Percentiles rank a stretch among this genome's conserved stretches.
These are phyloP conservation scores for Dactylellina leptospora DNA, from an alignment of 2,329 filamentous ascomycete species.

Conservation along the genomic window DNA sequence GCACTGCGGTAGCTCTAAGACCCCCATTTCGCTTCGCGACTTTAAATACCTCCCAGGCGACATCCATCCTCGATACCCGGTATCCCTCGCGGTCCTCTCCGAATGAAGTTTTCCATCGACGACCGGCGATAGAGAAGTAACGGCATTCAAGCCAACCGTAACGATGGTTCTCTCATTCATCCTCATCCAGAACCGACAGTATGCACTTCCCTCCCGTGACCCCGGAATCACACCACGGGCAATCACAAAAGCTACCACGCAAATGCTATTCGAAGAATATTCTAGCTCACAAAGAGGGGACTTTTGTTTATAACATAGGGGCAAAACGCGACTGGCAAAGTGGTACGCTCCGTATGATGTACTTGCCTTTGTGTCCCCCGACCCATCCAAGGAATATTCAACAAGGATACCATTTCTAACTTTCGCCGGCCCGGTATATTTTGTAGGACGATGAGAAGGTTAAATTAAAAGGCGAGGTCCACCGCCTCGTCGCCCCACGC, in stretches of 20 bases:
- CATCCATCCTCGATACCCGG: not conserved
- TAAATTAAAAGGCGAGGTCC: conserved; percentile 97
- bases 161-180: conserved; percentile 62
- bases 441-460: conserved; percentile 94
- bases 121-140: conserved; percentile 9
- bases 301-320: conserved; percentile 66
- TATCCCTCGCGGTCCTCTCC: conserved; percentile 2
- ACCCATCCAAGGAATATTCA: no score
- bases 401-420: no score
- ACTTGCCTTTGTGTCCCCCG: conserved; percentile 39
- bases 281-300: conserved; percentile 4
- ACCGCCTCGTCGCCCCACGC: conserved; percentile 94
- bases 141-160: no score
- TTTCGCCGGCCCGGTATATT: no score
- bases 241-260: not conserved
- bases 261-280: not conserved
- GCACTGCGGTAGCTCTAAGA: not conserved
- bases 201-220: conserved; percentile 50
- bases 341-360: conserved; percentile 97
- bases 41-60: not conserved
- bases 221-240: not conserved
- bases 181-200: conserved; percentile 63
- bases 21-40: not conserved
- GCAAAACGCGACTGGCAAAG: conserved; percentile 97
- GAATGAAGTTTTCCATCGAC: conserved; percentile 24